A percentile compares a stretch with the other conserved stretches of the same genome.
Conservation (phyloP, 257 asterid genomes). For the Solanum arcanum region DNA sequence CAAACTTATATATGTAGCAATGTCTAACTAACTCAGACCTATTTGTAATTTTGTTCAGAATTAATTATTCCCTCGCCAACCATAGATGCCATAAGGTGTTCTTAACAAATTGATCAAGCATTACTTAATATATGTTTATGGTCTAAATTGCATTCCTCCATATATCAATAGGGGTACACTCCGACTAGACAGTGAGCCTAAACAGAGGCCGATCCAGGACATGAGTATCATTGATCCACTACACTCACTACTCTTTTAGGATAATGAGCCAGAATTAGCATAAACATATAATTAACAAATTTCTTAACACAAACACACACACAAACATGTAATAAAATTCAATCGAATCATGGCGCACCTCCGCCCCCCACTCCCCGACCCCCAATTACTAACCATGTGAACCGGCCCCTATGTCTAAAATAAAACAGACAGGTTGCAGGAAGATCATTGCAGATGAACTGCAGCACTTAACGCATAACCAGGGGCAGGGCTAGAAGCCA, state of each 20-base stretch:
- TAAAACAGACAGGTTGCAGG: background rate
- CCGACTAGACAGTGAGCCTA: background rate
- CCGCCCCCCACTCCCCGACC: background rate
- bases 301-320: background rate
- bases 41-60: background rate
- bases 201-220: background rate
- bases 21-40: background rate
- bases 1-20: background rate
- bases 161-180: background rate
- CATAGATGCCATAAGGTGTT: background rate
- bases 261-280: background rate
- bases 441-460: background rate
- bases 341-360: background rate
- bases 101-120: background rate
- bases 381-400: background rate
- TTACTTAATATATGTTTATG: background rate
- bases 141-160: background rate
- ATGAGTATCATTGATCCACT: background rate
- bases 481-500: background rate
- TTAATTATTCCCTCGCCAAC: background rate
- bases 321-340: background rate
- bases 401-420: background rate
- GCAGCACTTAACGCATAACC: background rate
- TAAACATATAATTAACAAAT: background rate
- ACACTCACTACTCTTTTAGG: background rate